Evolutionary conservation across 495 filamentous ascomycete species (phyloP).

Genomic region (Penicillium mononematosum): DNA sequence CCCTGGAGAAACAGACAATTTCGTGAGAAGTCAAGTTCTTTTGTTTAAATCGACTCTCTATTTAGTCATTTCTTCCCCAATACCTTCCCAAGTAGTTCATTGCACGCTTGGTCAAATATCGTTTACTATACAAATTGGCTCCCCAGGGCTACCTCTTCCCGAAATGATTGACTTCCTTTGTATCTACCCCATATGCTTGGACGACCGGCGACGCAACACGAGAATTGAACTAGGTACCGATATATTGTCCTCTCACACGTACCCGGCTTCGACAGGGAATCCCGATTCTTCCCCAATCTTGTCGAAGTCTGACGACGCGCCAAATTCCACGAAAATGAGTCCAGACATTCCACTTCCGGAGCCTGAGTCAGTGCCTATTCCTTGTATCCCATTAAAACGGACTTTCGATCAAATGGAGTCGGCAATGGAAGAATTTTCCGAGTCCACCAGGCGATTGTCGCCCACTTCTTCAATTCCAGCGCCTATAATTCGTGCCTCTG

Average conservation of each 20-base stretch:
- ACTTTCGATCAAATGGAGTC: conserved; percentile 4
- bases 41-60: no score
- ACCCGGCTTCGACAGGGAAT: background rate
- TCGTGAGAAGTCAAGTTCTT: background rate
- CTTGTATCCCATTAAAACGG: background rate
- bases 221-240: conserved; percentile 9
- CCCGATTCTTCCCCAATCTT: background rate
- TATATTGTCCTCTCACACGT: conserved; percentile 7
- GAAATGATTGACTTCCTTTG: conserved; percentile 5
- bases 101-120: background rate
- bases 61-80: background rate
- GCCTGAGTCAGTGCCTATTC: no score
- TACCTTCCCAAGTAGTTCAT: background rate
- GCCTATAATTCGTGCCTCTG: no score
- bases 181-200: conserved; percentile 14
- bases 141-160: background rate
- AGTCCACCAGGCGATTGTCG: background rate
- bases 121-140: background rate
- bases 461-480: no score
- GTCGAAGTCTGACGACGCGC: background rate
- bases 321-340: background rate
- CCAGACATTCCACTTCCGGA: background rate
- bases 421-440: background rate
- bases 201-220: conserved; percentile 1
- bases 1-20: background rate